A percentile compares a stretch with the other conserved stretches of the same genome.
Evolutionary conservation across 1,284 basidiomycete genomes (phyloP).

Genomic region (Fistulina hepatica): DNA sequence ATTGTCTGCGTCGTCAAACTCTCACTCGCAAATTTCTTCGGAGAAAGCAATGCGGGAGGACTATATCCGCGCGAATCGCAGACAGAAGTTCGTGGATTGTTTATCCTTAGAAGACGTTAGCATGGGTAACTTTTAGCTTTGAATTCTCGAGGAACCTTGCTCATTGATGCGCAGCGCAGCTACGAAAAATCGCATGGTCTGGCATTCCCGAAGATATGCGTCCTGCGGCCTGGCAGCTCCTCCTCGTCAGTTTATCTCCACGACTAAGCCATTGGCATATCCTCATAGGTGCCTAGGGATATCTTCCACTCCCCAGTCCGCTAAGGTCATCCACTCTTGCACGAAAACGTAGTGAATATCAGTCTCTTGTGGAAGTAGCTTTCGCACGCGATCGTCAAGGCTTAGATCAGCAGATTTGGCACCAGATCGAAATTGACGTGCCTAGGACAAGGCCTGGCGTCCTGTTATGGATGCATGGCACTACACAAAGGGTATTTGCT

Average conservation of each 20-base stretch:
- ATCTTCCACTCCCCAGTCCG: conserved; percentile 80
- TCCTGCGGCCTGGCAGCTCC: conserved; percentile 89
- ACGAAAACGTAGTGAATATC: conserved; percentile 89
- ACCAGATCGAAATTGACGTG: conserved; percentile 96
- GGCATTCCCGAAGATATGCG: conserved; percentile 85
- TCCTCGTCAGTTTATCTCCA: conserved; percentile 55
- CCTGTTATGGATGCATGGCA: conserved; percentile 76
- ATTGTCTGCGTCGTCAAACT: no score
- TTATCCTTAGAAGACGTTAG: conserved; percentile 61
- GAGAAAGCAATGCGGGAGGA: conserved; percentile 59
- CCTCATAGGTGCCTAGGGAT: conserved; percentile 52
- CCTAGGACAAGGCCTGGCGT: conserved; percentile 91
- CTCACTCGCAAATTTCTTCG: conserved; percentile 24
- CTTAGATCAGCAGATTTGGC: conserved; percentile 93
- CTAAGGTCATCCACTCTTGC: conserved; percentile 68
- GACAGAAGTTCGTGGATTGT: conserved; percentile 66
- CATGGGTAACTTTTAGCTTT: conserved; percentile 42
- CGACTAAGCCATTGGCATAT: neutral
- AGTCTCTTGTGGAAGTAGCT: conserved; percentile 81
- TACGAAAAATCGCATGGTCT: conserved; percentile 91
- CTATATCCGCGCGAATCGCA: conserved; percentile 64
- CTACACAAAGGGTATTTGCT: conserved; percentile 69
- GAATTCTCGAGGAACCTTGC: conserved; percentile 3
- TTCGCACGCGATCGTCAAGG: conserved; percentile 78
- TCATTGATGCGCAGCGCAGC: conserved; percentile 40